Evolutionary conservation across 2,329 filamentous ascomycete species (phyloP).

Genomic region (Colletotrichum sp.): DNA sequence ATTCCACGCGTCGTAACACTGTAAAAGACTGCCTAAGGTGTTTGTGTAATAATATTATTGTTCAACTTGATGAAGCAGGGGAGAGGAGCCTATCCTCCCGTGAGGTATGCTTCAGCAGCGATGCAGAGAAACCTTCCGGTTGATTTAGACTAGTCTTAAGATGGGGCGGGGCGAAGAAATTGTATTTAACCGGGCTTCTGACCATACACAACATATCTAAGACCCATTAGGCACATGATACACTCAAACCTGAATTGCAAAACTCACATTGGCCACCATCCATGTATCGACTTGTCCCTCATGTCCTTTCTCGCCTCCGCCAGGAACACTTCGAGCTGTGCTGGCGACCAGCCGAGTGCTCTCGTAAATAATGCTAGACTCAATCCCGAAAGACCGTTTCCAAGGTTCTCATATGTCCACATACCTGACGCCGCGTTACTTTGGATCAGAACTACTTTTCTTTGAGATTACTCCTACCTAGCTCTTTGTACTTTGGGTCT

Average conservation of each 20-base stretch:
- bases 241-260: accelerated
- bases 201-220: not conserved
- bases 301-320: slow-evolving; percentile 36
- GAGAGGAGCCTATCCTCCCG: not conserved
- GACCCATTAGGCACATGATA: not conserved
- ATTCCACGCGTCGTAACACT: too few relatives aligned
- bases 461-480: slow-evolving; percentile 36
- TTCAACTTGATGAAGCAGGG: too few relatives aligned
- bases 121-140: not conserved
- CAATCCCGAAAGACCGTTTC: slow-evolving; percentile 37
- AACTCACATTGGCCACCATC: slow-evolving; percentile 43
- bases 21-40: too few relatives aligned
- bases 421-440: not conserved
- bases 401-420: slow-evolving; percentile 38
- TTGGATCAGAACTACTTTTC: accelerated
- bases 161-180: accelerated
- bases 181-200: not conserved
- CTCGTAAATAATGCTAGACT: slow-evolving; percentile 41
- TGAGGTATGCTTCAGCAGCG: not conserved
- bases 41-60: too few relatives aligned
- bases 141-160: not conserved
- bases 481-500: slow-evolving; percentile 54
- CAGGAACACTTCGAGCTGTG: slow-evolving; percentile 38
- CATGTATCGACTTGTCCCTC: slow-evolving; percentile 37
- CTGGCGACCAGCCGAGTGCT: slow-evolving; percentile 34